Conservation (phyloP, 2,329 filamentous ascomycete species). For the Xylariales sp. region DNA sequence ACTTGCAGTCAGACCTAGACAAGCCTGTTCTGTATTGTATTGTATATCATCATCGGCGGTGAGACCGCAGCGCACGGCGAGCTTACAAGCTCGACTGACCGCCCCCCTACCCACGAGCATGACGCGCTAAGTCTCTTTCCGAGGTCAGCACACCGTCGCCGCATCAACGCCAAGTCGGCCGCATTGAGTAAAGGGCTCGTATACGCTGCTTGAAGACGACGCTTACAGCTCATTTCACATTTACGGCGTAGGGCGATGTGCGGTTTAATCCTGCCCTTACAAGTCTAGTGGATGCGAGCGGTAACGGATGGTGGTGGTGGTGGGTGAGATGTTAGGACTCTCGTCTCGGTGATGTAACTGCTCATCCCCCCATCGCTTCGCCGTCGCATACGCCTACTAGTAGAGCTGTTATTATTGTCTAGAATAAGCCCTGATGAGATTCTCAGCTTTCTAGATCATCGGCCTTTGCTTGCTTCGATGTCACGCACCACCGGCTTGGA, state of each 20-base stretch:
- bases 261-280: constrained; percentile 1
- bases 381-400: too few species aligned
- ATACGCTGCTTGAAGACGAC: constrained; percentile 3
- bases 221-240: constrained; percentile 15
- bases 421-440: not conserved
- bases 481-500: not conserved
- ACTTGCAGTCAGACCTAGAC: constrained; percentile 14
- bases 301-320: not conserved
- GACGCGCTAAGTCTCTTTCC: constrained; percentile 15
- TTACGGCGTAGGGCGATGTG: not conserved
- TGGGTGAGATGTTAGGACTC: not conserved
- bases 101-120: not conserved
- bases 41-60: constrained; percentile 6
- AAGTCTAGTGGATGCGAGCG: not conserved
- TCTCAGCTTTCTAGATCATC: not conserved
- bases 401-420: too few species aligned
- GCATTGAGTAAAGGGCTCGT: constrained; percentile 21
- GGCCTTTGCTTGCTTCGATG: constrained; percentile 2
- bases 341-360: too few species aligned
- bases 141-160: not conserved
- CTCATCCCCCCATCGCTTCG: too few species aligned
- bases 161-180: constrained; percentile 6
- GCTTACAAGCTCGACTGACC: constrained; percentile 14
- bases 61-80: constrained; percentile 21
- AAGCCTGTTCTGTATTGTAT: constrained; percentile 15